Evolutionary conservation across 169 alveolate genomes (phyloP).

Genomic region (Cryptosporidium andersoni): DNA sequence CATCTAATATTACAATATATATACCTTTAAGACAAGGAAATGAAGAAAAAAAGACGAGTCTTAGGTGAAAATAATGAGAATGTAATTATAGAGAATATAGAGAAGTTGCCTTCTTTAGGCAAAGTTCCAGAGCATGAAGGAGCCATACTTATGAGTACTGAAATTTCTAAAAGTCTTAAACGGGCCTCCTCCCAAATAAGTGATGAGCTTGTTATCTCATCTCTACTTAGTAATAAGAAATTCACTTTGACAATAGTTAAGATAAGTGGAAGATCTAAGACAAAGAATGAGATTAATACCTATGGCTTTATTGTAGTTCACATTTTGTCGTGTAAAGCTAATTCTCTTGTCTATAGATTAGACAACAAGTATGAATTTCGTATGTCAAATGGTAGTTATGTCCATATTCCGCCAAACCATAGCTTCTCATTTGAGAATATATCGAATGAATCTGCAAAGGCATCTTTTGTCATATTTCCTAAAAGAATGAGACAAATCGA

Average conservation of each 20-base stretch:
- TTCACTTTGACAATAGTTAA: constrained; percentile 45
- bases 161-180: constrained; percentile 54
- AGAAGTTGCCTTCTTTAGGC: constrained; percentile 58
- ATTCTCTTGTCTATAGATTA: constrained; percentile 38
- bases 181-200: constrained; percentile 59
- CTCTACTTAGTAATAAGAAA: constrained; percentile 54
- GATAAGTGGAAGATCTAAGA: constrained; percentile 49
- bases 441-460: constrained; percentile 62
- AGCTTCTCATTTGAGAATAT: constrained; percentile 38
- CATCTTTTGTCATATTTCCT: constrained; percentile 52
- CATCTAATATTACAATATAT: no score
- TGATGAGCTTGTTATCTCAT: constrained; percentile 52
- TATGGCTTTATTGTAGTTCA: constrained; percentile 61
- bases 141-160: constrained; percentile 56
- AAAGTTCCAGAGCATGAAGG: constrained; percentile 71
- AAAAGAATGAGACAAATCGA: constrained; percentile 21
- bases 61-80: constrained; percentile 13
- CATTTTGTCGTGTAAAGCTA: constrained; percentile 57
- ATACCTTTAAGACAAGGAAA: not conserved
- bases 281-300: constrained; percentile 44
- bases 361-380: constrained; percentile 57
- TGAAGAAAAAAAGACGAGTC: constrained; percentile 30
- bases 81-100: constrained; percentile 46
- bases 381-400: constrained; percentile 63
- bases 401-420: constrained; percentile 62